Evolutionary conservation across 805 yeast genomes (phyloP).

Genomic region (Novakomyces olei): DNA sequence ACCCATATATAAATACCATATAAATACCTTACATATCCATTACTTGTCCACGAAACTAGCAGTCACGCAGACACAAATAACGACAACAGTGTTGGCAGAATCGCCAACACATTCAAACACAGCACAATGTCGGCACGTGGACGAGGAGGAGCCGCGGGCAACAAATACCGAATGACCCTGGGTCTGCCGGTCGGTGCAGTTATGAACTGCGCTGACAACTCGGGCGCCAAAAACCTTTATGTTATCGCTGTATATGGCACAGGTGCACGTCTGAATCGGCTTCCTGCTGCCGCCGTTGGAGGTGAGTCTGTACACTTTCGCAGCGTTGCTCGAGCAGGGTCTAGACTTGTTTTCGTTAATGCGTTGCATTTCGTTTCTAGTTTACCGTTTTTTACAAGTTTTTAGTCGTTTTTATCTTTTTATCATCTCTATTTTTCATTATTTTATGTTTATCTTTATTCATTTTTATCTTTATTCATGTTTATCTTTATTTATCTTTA

Average conservation of each 20-base stretch:
- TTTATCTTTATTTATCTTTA: background rate
- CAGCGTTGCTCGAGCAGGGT: background rate
- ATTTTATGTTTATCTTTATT: no score
- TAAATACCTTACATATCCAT: no score
- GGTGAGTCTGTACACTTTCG: constrained; percentile 40
- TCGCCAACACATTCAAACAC: no score
- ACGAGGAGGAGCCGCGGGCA: constrained; percentile 77
- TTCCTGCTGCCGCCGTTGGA: constrained; percentile 99
- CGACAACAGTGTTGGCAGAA: no score
- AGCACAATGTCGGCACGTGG: no score
- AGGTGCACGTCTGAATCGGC: constrained; percentile 99
- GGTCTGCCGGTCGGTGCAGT: constrained; percentile 99
- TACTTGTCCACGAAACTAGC: no score
- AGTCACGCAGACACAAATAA: no score
- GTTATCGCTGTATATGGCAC: constrained; percentile 95
- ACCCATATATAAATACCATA: no score
- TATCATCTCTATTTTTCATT: background rate
- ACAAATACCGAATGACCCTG: constrained; percentile 98
- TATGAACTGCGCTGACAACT: constrained; percentile 99
- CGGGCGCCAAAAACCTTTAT: constrained; percentile 99
- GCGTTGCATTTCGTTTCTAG: background rate
- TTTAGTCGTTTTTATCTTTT: background rate
- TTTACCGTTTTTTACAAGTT: background rate
- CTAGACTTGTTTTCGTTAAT: background rate
- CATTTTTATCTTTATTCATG: background rate